Evolutionary conservation across 225 moss, liverwort and hornwort genomes (phyloP).

Genomic region (Polytrichum formosum): DNA sequence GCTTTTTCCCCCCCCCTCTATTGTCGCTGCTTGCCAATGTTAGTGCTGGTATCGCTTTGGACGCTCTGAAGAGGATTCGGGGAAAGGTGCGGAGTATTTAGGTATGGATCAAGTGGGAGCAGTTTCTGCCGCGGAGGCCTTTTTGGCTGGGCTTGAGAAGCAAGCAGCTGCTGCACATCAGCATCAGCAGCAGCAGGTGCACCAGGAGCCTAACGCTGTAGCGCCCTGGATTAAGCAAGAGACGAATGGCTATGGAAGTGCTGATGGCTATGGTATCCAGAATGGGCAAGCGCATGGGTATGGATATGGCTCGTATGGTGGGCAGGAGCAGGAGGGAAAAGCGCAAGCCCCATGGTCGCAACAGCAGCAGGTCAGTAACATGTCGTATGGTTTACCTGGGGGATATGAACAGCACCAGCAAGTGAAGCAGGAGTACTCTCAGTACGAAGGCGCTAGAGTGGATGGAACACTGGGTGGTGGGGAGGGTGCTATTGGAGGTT

Average conservation of each 20-base stretch:
- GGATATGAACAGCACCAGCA: constrained; percentile 38
- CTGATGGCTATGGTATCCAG: constrained; percentile 29
- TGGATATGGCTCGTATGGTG: constrained; percentile 36
- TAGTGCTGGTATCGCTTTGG: too few relatives aligned
- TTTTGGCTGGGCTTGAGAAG: constrained; percentile 57
- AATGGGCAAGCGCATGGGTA: constrained; percentile 32
- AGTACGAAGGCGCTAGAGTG: constrained; percentile 16
- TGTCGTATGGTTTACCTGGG: constrained; percentile 31
- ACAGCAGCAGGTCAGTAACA: constrained; percentile 16
- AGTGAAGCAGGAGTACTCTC: constrained; percentile 18
- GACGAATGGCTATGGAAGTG: constrained; percentile 27
- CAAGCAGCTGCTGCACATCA: constrained; percentile 49
- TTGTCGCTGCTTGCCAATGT: too few relatives aligned
- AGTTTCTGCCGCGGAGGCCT: constrained; percentile 50
- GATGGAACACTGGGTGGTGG: constrained; percentile 16
- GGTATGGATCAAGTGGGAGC: constrained; percentile 40
- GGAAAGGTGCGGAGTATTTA: background rate
- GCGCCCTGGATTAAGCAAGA: constrained; percentile 48
- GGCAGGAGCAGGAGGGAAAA: constrained; percentile 25
- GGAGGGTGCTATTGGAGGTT: constrained; percentile 20
- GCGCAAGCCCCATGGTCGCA: constrained; percentile 37
- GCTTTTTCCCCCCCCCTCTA: too few relatives aligned
- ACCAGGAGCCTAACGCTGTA: constrained; percentile 29
- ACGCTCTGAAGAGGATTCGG: too few relatives aligned
- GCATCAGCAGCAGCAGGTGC: constrained; percentile 43